Evolutionary conservation across 331 rosid genomes (phyloP).

Genomic region (Erythrophleum ivorense): DNA sequence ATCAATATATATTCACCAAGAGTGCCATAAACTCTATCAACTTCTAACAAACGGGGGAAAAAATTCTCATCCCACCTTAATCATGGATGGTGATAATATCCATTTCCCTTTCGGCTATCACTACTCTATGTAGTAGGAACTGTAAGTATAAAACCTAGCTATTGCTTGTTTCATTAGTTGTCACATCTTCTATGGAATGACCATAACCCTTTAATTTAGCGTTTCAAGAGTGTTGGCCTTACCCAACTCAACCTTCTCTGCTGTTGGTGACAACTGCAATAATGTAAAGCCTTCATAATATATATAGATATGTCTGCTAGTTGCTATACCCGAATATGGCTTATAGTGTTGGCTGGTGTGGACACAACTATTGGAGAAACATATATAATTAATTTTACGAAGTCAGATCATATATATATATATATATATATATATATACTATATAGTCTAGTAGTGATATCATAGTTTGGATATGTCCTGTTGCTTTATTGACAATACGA

Average conservation of each 20-base stretch:
- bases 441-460: constrained; percentile 29
- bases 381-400: neutral
- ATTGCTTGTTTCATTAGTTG: constrained; percentile 7
- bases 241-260: constrained; percentile 38
- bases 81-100: constrained; percentile 45
- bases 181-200: constrained; percentile 34
- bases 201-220: constrained; percentile 18
- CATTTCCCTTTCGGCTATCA: constrained; percentile 57
- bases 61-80: constrained; percentile 42
- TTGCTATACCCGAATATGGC: neutral
- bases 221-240: constrained; percentile 23
- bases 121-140: constrained; percentile 37
- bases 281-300: constrained; percentile 20
- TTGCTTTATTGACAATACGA: constrained; percentile 17
- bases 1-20: constrained; percentile 7
- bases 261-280: constrained; percentile 23
- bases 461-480: constrained; percentile 34
- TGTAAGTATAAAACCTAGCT: constrained; percentile 21
- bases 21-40: too few species aligned
- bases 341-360: constrained; percentile 37
- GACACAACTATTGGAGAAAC: constrained; percentile 32
- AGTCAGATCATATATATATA: too few species aligned
- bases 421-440: neutral
- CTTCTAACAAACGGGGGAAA: neutral
- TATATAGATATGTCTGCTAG: constrained; percentile 8